Evolutionary conservation across 1,284 basidiomycete genomes (phyloP).

Genomic region (Bjerkandera adusta): DNA sequence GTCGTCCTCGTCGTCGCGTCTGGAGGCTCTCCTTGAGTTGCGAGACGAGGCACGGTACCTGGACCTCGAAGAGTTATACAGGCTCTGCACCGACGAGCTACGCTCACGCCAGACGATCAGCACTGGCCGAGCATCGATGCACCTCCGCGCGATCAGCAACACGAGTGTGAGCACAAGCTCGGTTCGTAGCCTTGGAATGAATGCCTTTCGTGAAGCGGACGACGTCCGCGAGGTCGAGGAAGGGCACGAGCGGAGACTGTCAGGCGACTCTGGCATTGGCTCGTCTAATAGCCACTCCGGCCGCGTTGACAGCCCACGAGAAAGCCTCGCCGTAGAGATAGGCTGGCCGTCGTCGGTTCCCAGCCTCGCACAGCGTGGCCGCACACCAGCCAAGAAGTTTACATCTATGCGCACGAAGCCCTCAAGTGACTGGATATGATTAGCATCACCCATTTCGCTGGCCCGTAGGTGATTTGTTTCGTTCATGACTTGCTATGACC

Average conservation of each 20-base stretch:
- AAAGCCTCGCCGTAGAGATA: conserved; percentile 8
- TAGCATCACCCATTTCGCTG: too few relatives aligned
- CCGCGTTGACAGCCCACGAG: conserved; percentile 6
- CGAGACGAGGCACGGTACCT: conserved; percentile 75
- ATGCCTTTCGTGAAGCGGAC: conserved; percentile 9
- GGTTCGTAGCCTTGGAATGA: conserved; percentile 10
- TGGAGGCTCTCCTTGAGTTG: conserved; percentile 67
- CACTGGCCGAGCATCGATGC: conserved; percentile 8
- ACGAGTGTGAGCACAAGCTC: conserved; percentile 7
- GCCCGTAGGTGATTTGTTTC: too few relatives aligned
- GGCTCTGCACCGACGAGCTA: conserved; percentile 66
- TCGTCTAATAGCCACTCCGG: conserved; percentile 6
- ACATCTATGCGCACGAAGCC: conserved; percentile 7
- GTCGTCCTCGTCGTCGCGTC: conserved; percentile 41
- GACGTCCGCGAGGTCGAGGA: not conserved
- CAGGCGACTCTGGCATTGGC: conserved; percentile 13
- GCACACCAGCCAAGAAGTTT: conserved; percentile 6
- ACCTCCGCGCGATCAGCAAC: conserved; percentile 8
- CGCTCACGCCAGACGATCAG: conserved; percentile 39
- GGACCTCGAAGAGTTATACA: conserved; percentile 56
- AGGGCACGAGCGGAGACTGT: conserved; percentile 5
- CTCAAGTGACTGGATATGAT: conserved; percentile 13
- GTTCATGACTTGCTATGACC: conserved; percentile 3
- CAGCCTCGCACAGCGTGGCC: conserved; percentile 5
- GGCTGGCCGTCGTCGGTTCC: conserved; percentile 7